Percentiles rank a stretch among this genome's conserved stretches.
Conservation (phyloP, 768 basidiomycete genomes). For the Pilatotrama ljubarskyi region DNA sequence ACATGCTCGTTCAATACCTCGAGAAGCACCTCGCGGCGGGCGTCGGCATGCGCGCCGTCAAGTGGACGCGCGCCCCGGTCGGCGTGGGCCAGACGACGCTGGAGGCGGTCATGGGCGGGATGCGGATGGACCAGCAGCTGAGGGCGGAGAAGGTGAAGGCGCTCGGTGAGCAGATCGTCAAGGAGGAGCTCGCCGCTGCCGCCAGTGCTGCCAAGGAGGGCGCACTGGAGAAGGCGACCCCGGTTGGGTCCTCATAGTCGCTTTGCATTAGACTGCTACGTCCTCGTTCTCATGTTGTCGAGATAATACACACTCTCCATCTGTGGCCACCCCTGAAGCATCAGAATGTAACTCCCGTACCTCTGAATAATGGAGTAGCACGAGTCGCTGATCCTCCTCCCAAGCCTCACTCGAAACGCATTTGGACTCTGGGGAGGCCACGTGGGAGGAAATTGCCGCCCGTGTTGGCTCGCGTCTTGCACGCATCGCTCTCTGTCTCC, state of each 20-base stretch:
- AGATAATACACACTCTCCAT: not conserved
- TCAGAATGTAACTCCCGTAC: too few relatives aligned
- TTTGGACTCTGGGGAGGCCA: not conserved
- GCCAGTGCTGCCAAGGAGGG: conserved; percentile 13
- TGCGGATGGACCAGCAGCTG: conserved; percentile 34
- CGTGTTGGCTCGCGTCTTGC: not conserved
- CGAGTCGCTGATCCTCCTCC: too few relatives aligned
- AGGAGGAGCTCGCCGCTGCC: conserved; percentile 34
- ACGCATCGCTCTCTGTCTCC: not conserved
- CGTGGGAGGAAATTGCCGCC: conserved; percentile 1
- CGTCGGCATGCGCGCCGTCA: conserved; percentile 81
- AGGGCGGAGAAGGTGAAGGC: conserved; percentile 32
- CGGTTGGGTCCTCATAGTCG: not conserved
- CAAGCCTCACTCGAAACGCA: too few relatives aligned
- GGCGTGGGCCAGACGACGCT: conserved; percentile 47
- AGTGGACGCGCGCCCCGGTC: conserved; percentile 68
- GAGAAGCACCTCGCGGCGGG: conserved; percentile 75
- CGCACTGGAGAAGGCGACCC: conserved; percentile 2
- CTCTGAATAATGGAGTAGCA: too few relatives aligned
- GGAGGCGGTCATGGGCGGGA: conserved; percentile 36
- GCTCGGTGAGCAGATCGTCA: conserved; percentile 42
- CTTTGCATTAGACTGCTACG: not conserved
- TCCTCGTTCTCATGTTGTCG: not conserved
- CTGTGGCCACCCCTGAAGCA: too few relatives aligned
- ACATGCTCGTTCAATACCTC: conserved; percentile 80